Percentiles rank a stretch among this genome's conserved stretches.
Conservation (phyloP, 2,329 filamentous ascomycete genomes). For the Triangularia setosa region DNA sequence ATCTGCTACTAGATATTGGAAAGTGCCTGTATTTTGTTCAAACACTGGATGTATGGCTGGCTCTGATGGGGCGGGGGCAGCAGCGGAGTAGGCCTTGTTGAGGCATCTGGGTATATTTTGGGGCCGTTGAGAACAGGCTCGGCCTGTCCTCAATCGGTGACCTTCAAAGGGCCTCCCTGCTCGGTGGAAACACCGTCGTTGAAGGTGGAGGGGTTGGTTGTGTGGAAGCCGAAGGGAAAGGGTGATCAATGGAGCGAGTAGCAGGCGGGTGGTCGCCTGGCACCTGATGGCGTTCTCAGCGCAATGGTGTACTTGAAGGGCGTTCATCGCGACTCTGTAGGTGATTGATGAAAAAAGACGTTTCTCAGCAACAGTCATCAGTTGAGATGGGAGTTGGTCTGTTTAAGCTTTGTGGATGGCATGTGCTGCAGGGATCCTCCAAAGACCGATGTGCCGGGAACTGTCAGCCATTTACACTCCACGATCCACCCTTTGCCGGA, state of each 20-base stretch:
- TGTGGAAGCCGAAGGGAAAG: not conserved
- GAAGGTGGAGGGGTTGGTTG: not conserved
- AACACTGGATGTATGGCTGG: conserved; percentile 39
- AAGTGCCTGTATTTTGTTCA: conserved; percentile 45
- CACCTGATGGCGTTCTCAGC: conserved; percentile 1
- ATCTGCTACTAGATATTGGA: conserved; percentile 59
- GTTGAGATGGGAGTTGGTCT: not conserved
- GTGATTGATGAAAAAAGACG: not conserved
- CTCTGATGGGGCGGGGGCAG: conserved; percentile 18
- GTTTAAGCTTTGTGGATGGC: conserved; percentile 2
- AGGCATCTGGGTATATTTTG: not conserved
- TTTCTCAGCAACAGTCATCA: no score
- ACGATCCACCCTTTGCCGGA: not conserved
- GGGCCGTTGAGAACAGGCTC: not conserved
- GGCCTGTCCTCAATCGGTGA: not conserved
- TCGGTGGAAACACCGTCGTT: not conserved
- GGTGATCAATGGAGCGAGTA: not conserved
- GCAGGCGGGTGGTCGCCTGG: conserved; percentile 1
- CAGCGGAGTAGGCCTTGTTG: conserved; percentile 1
- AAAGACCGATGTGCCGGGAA: not conserved
- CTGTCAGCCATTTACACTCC: not conserved
- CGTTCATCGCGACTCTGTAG: conserved; percentile 2
- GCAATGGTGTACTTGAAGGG: not conserved
- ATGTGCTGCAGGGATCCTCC: not conserved
- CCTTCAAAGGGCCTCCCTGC: not conserved